Conservation (phyloP, 2,329 filamentous ascomycete species). For the Eutypa lata region DNA sequence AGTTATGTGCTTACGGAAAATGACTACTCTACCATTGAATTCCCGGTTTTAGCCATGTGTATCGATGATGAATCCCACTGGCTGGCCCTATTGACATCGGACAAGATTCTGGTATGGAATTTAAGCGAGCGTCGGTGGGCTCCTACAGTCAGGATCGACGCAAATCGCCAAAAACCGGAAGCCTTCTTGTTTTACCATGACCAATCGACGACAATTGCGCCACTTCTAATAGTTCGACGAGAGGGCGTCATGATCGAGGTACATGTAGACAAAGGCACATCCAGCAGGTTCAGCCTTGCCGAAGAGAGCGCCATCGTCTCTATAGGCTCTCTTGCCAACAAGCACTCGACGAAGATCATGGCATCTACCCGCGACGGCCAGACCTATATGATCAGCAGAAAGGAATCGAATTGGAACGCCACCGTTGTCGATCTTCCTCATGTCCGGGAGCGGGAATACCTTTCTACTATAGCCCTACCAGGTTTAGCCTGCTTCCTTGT, state of each 20-base stretch:
- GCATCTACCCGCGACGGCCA: constrained; percentile 29
- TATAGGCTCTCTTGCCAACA: constrained; percentile 44
- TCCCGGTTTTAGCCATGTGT: constrained; percentile 60
- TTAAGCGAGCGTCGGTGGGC: constrained; percentile 55
- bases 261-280: constrained; percentile 41
- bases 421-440: constrained; percentile 40
- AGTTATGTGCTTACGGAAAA: constrained; percentile 39
- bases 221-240: constrained; percentile 59
- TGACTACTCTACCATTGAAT: constrained; percentile 42
- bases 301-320: constrained; percentile 48
- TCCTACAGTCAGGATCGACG: constrained; percentile 50
- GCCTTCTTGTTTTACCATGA: constrained; percentile 61
- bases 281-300: constrained; percentile 46
- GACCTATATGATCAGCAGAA: constrained; percentile 25
- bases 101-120: constrained; percentile 61
- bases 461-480: constrained; percentile 58
- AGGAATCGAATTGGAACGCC: constrained; percentile 47
- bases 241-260: constrained; percentile 63
- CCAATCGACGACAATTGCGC: constrained; percentile 34
- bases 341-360: constrained; percentile 30
- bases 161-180: constrained; percentile 56
- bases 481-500: constrained; percentile 59
- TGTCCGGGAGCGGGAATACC: constrained; percentile 41
- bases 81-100: constrained; percentile 63
- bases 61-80: constrained; percentile 63